Evolutionary conservation across 2,329 filamentous ascomycete genomes (phyloP).

Genomic region (Clonostachys rosea): DNA sequence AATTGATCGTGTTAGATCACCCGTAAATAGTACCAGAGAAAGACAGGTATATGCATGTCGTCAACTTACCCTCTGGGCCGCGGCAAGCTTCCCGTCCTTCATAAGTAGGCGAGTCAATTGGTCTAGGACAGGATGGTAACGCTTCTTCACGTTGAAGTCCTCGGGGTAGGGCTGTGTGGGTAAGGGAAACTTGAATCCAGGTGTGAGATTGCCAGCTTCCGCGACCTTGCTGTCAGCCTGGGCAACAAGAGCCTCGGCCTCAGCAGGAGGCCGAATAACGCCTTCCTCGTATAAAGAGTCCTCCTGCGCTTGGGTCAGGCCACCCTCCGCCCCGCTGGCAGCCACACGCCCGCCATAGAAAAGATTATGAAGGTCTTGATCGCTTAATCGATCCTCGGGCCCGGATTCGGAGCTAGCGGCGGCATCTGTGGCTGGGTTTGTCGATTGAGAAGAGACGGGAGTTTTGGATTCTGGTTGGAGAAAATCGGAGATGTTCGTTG

Average conservation of each 20-base stretch:
- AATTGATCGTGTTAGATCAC: not conserved
- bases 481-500: not conserved
- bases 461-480: not conserved
- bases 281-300: slow-evolving; percentile 35
- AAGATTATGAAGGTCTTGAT: slow-evolving; percentile 27
- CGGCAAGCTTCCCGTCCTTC: slow-evolving; percentile 83
- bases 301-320: slow-evolving; percentile 35
- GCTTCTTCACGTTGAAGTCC: slow-evolving; percentile 62
- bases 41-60: not conserved
- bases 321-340: slow-evolving; percentile 19
- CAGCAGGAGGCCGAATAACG: slow-evolving; percentile 26
- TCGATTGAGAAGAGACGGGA: not conserved
- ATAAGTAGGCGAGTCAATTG: slow-evolving; percentile 91
- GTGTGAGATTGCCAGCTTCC: not conserved
- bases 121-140: slow-evolving; percentile 80
- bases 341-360: slow-evolving; percentile 25
- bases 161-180: slow-evolving; percentile 63
- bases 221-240: not conserved
- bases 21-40: not conserved
- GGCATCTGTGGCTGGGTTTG: not conserved
- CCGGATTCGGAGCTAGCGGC: not conserved
- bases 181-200: slow-evolving; percentile 72
- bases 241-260: slow-evolving; percentile 18
- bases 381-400: slow-evolving; percentile 16
- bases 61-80: slow-evolving; percentile 74